phyloP scores from a whole-genome alignment of 2,329 filamentous ascomycete species.

The Penicillium sp. region DNA sequence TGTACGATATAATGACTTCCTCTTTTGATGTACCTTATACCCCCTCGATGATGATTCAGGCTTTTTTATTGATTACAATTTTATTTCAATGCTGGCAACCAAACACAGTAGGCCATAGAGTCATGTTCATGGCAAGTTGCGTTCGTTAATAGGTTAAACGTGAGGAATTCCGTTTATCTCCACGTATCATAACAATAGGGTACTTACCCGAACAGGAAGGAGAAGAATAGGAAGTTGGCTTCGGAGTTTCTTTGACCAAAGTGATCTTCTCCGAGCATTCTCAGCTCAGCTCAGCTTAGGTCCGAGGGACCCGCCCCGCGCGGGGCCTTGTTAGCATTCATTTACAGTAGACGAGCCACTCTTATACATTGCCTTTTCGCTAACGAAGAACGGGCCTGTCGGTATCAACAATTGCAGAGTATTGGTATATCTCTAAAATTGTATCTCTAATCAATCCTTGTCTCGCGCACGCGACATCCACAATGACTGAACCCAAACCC shows the following conservation, averaged over 20 bases:
- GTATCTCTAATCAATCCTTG: background rate
- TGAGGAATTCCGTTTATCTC: too few relatives aligned
- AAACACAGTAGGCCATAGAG: background rate
- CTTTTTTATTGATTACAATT: background rate
- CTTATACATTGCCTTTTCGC: background rate
- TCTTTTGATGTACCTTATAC: slow-evolving; percentile 19
- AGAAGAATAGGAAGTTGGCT: too few relatives aligned
- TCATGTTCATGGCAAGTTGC: background rate
- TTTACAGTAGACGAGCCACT: background rate
- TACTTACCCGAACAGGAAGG: background rate
- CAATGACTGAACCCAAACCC: slow-evolving; percentile 26
- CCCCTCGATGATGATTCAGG: slow-evolving; percentile 15
- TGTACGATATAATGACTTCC: slow-evolving; percentile 22
- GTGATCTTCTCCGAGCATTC: background rate
- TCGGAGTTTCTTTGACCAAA: background rate
- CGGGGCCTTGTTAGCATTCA: slow-evolving; percentile 6
- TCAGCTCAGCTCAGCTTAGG: background rate
- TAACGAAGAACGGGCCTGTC: background rate
- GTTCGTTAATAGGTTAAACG: background rate
- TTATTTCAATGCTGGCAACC: background rate
- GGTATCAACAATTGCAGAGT: too few relatives aligned
- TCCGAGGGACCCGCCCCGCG: background rate
- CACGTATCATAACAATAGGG: background rate
- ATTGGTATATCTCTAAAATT: background rate
- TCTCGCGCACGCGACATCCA: background rate